Evolutionary conservation across 2,329 filamentous ascomycete genomes (phyloP), one percentile per base, ranked within the genome.

Genomic region (Fusarium denticulatum): DNA sequence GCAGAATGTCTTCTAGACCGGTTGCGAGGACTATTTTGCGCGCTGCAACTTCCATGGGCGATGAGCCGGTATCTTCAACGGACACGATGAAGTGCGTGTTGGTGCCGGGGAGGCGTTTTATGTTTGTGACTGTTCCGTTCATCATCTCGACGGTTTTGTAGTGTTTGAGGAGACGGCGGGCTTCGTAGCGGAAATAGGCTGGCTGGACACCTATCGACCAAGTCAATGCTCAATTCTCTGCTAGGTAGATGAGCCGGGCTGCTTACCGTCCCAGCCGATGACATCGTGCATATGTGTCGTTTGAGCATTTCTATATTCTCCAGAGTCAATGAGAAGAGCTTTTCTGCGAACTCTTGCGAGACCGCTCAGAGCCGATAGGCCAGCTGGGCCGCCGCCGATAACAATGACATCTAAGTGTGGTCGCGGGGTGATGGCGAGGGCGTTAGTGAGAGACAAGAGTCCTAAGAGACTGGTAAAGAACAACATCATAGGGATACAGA

Each of bases 241-340:
- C 30, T 30, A 30, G 30, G 30, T n/a, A 16, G 0, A 46, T 22
- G 24, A 14, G 24, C 4, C 5, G 14, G 1, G 8, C 15, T 12
- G n/a, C 77, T 70, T 76, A 89, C 89, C 89, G 58, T 91, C 89
- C 64, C 85, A 88, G 7, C 88, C 89, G 32, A 90, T 82, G 1
- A 91, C 86, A 76, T 91, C 89, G 79, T 91, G 89, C 84, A 90
- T 87, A 71, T 89, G 85, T 20, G 89, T 81, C 0, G 89, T 91
- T 0, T 84, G 81, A 3, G 60, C 83, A 75, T 91, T 91, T 58
- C 89, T 86, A 72, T 91, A 91, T 36, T 85, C 82, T 18, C 85
- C 86, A 26, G 87, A 89, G 77, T 91, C 89, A 60, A 91, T 86
- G 46, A 91, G 78, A 13, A 90, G 80, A 2, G 86, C 85, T 11